Evolutionary conservation across 306 rosid species (phyloP).

Genomic region (Cucurbita moschata): DNA sequence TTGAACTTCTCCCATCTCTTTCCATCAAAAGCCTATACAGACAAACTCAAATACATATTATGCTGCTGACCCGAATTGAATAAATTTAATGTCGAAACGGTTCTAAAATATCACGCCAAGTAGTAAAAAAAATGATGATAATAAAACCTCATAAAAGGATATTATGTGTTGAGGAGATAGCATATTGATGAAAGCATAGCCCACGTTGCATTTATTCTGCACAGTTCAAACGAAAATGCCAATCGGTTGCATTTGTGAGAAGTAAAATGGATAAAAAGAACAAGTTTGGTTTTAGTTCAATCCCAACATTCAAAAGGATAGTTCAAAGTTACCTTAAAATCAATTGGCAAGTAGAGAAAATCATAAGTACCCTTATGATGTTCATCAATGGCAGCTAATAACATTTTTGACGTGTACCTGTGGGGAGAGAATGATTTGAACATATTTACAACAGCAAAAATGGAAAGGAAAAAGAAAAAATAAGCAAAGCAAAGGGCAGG

Average conservation of each 20-base stretch:
- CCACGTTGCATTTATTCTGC: constrained; percentile 96
- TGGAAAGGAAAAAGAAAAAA: neutral
- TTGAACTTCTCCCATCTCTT: constrained; percentile 93
- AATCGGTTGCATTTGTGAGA: neutral
- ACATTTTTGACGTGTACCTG: constrained; percentile 87
- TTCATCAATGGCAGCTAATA: constrained; percentile 87
- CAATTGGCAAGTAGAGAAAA: constrained; percentile 82
- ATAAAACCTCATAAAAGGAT: constrained; percentile 54
- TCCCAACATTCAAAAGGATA: constrained; percentile 10
- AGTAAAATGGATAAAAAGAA: neutral
- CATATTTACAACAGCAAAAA: neutral
- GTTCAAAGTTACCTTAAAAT: constrained; percentile 49
- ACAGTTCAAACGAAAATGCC: neutral
- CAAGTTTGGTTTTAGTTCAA: neutral
- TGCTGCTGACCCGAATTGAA: neutral
- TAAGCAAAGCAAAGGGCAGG: neutral
- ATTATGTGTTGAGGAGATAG: constrained; percentile 73
- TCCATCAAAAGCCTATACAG: constrained; percentile 62
- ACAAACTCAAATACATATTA: neutral
- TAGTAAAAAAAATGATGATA: neutral
- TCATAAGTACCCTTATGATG: constrained; percentile 69
- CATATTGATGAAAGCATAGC: constrained; percentile 97
- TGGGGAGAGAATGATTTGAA: neutral
- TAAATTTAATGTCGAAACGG: neutral
- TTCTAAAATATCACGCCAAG: neutral